Evolutionary conservation across 2,329 filamentous ascomycete genomes (phyloP).

Genomic region (Xylariaceae sp.): DNA sequence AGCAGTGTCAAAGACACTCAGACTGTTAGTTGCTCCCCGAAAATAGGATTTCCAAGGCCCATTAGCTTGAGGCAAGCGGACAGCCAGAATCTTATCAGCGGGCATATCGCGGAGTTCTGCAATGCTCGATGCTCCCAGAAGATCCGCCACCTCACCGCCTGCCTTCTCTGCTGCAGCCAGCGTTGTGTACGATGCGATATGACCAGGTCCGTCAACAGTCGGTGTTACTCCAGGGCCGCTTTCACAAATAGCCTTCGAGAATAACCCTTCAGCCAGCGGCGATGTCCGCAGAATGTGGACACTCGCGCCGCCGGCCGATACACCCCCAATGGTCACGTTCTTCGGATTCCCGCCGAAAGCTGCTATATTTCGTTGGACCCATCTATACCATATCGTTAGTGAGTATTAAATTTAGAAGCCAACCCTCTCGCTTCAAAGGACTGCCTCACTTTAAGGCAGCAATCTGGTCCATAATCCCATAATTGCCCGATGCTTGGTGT

Average conservation of each 20-base stretch:
- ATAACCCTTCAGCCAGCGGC: constrained; percentile 10
- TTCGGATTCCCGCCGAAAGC: constrained; percentile 9
- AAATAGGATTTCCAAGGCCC: constrained; percentile 14
- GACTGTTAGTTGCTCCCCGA: constrained; percentile 5
- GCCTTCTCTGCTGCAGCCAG: constrained; percentile 11
- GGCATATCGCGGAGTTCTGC: constrained; percentile 7
- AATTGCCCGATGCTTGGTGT: constrained; percentile 10
- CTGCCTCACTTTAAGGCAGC: constrained; percentile 3
- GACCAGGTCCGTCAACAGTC: constrained; percentile 8
- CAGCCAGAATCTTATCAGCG: constrained; percentile 8
- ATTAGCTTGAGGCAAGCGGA: constrained; percentile 1
- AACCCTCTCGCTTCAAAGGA: too few species aligned
- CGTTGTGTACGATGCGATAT: constrained; percentile 11
- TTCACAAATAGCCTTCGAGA: constrained; percentile 12
- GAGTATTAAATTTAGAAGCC: too few species aligned
- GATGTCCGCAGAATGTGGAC: constrained; percentile 8
- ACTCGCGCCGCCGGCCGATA: constrained; percentile 10
- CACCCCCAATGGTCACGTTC: constrained; percentile 12
- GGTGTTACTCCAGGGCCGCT: constrained; percentile 14
- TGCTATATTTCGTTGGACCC: constrained; percentile 13
- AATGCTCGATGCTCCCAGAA: constrained; percentile 8
- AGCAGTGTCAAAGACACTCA: constrained; percentile 12
- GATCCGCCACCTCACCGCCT: constrained; percentile 3
- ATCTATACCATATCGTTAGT: neutral
- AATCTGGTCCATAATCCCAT: constrained; percentile 15